Base-by-base conservation (phyloP, 495 filamentous ascomycete species). In the Hyaloscypha variabilis region DNA sequence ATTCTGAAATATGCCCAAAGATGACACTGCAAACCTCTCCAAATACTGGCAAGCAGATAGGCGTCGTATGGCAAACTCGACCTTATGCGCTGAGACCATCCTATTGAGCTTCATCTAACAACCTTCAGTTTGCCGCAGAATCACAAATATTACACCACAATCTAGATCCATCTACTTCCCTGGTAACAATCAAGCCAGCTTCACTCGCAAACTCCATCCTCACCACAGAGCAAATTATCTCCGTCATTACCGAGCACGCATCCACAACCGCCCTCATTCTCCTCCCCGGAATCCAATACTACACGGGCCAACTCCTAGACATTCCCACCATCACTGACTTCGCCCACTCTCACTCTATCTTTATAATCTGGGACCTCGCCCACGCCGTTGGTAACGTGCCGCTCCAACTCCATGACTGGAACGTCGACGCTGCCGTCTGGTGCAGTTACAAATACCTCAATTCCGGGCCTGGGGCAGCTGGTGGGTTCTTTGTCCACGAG, bases 391-490 rank as follows among this genome's bases (percentile, higher is more conserved):
- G 96, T 31, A 99, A 99, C 76, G 92, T 97, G 5, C 85, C 89
- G 13, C 78, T 97, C 17, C 77, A 81, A 25, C 83, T 99, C 26
- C 92, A 97, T 75, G 90, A 92, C 71, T 98, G 96, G 96, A 85
- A 93, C 60, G 94, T 97, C 29, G 95, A 99, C 76, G 96, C 96
- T 63, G 93, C 95, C 3, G 91, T 83, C n/a, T 99, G 95, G 95
- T 99, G 95, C 76, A 91, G 84, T 57, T 99, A 99, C 81, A 99
- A 99, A 77, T 99, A 99, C 74, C 83, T 99, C 64, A 97, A 97
- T 73, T 85, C 86, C 58, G 96, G 96, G 0, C 94, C 95, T 1
- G 95, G 95, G 31, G 86, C 86, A 29, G 96, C 96, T 71, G 94
- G 86, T 23, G 93, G 91, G 6, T 74, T 93, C 24, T 99, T 97